These are phyloP conservation scores for Botrytis galanthina DNA, from an alignment of 2,329 filamentous ascomycete genomes.

Conservation along the genomic window DNA sequence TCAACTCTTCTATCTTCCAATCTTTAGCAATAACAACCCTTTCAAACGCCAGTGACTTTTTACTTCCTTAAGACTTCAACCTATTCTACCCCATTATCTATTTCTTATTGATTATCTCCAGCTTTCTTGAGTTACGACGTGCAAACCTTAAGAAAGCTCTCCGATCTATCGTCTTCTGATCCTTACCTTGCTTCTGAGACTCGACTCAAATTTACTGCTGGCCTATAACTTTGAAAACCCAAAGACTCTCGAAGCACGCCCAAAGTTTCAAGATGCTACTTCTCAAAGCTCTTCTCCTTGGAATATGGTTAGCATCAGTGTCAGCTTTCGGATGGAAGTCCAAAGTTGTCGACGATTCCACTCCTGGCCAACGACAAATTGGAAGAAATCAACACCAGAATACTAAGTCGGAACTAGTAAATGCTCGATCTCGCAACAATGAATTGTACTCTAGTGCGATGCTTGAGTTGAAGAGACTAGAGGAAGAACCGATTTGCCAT, in stretches of 20 bases:
- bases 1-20: not conserved
- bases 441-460: conserved; percentile 38
- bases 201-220: not conserved
- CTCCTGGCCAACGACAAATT: not conserved
- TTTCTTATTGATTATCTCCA: not conserved
- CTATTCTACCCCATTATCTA: not conserved
- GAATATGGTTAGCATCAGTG: not conserved
- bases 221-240: not conserved
- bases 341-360: conserved; percentile 7
- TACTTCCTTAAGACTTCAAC: not conserved
- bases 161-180: not conserved
- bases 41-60: not conserved
- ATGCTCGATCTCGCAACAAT: conserved; percentile 28
- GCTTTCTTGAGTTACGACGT: not conserved
- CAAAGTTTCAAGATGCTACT: conserved; percentile 3
- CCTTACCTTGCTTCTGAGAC: not conserved
- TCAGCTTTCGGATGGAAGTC: conserved; percentile 18
- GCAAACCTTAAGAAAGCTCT: not conserved
- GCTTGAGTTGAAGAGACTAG: conserved; percentile 35
- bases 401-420: conserved; percentile 28
- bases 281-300: not conserved
- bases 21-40: not conserved
- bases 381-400: not conserved
- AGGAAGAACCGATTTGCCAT: conserved; percentile 38
- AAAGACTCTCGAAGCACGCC: not conserved